Percentiles rank a stretch among this genome's conserved stretches.
These are phyloP conservation scores for Silene conica DNA, from an alignment of 148 eudicot genomes.

Conservation along the genomic window DNA sequence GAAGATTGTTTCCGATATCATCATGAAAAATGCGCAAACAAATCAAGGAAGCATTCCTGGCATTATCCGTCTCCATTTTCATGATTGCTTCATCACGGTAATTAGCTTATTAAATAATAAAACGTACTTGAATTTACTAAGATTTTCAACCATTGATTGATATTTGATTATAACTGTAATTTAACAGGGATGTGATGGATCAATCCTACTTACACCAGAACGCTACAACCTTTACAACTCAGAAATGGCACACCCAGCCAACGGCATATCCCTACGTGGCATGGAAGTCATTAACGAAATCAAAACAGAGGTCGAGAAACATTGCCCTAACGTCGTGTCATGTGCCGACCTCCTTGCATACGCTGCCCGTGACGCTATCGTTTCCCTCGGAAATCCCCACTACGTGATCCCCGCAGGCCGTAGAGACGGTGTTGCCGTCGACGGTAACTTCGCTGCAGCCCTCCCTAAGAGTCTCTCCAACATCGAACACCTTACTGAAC, in stretches of 20 bases:
- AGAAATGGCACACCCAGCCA: constrained; percentile 28
- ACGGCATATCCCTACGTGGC: constrained; percentile 25
- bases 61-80: constrained; percentile 28
- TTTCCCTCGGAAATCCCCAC: constrained; percentile 18
- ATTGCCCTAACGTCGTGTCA: constrained; percentile 33
- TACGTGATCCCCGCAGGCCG: constrained; percentile 39
- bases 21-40: not conserved
- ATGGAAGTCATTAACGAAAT: constrained; percentile 30
- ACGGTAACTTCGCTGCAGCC: not conserved
- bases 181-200: constrained; percentile 43
- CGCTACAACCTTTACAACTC: constrained; percentile 17
- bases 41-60: constrained; percentile 19
- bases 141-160: no score
- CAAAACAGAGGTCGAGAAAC: constrained; percentile 28
- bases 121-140: no score
- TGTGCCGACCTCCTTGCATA: constrained; percentile 39
- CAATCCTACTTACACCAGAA: constrained; percentile 26
- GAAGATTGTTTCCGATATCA: constrained; percentile 5
- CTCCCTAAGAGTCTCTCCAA: constrained; percentile 21
- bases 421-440: constrained; percentile 21
- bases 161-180: no score
- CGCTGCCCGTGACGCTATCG: constrained; percentile 30
- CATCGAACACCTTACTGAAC: not conserved
- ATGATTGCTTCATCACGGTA: constrained; percentile 28
- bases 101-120: not conserved